Evolutionary conservation across 2,329 filamentous ascomycete species (phyloP), one percentile per base, ranked within the genome.

Genomic region (Epichloe brachyelytri): DNA sequence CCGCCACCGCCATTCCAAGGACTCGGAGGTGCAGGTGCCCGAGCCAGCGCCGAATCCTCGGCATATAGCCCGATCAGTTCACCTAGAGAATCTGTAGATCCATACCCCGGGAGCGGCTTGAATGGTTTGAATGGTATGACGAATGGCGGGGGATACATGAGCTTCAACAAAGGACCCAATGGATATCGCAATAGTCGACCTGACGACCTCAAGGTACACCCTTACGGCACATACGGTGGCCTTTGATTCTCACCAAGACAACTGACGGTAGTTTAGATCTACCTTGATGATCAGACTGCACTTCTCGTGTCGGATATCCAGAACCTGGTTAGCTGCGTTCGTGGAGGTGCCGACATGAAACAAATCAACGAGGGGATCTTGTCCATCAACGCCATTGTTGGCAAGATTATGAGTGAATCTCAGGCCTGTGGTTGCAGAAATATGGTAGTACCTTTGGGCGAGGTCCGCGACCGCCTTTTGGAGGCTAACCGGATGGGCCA

Each of bases 201-300:
- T 26, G 74, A 78, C 56, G 77, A 79, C 54, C 66, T 79, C 50
- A 78, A 76, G 63, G 68, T 68, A 54, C 55, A 54, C 40, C 44
- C 51, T 38, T 56, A 57, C 48, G 53, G 49, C 43, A 46, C 53
- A 46, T 55, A 56, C 26, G 52, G 51, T 53, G 53, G 50, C 50
- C 46, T 45, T 26, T 56, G 47, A 51, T 50, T 36, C 22, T 47
- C 51, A 34, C 41, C 49, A 45, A 51, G 48, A 20, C 44, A 40
- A 48, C 55, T 58, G 51, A 56, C 54, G 53, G 51, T 41, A 51
- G 49, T 54, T 48, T 55, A 85, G 79, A 78, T 86, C 53, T 90
- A 88, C 62, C 78, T 94, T 37, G 86, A 93, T 62, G 86, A 90
- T 62, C 86, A 93, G 64, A 90, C 85, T 11, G 85, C 86, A 48